Conservation (phyloP, 2,329 filamentous ascomycete species). For the Teratosphaeria destructans region DNA sequence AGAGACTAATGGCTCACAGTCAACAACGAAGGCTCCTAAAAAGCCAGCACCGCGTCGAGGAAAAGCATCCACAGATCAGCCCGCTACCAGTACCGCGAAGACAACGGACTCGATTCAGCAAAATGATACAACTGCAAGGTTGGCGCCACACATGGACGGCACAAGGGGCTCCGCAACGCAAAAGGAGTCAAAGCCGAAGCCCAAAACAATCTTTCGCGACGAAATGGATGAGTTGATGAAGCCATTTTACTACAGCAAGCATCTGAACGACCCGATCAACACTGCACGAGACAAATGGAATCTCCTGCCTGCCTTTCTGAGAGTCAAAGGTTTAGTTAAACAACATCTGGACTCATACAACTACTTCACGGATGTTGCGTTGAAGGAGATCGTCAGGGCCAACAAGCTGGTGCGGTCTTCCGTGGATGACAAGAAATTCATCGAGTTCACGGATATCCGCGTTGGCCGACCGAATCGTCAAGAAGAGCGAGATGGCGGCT, state of each 20-base stretch:
- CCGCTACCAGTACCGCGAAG: not conserved
- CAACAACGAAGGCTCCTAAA: constrained; percentile 5
- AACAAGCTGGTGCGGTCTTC: constrained; percentile 81
- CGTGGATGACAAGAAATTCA: constrained; percentile 57
- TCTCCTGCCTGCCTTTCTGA: constrained; percentile 89
- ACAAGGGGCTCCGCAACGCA: not conserved
- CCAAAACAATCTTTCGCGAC: constrained; percentile 15
- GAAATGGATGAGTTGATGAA: constrained; percentile 51
- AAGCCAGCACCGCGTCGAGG: constrained; percentile 4
- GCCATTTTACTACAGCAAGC: constrained; percentile 60
- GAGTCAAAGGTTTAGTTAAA: constrained; percentile 93
- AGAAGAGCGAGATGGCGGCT: constrained; percentile 61
- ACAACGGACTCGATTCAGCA: not conserved
- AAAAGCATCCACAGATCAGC: constrained; percentile 4
- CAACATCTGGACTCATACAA: constrained; percentile 99
- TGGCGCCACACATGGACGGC: constrained; percentile 4
- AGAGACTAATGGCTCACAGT: constrained; percentile 5
- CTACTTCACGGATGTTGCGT: constrained; percentile 91
- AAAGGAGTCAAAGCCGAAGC: constrained; percentile 2
- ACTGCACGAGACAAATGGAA: constrained; percentile 89
- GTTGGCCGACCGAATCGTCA: constrained; percentile 71
- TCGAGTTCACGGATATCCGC: constrained; percentile 61
- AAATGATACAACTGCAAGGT: constrained; percentile 3
- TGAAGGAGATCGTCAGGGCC: constrained; percentile 91
- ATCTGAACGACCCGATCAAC: constrained; percentile 57